A percentile compares a stretch with the other conserved stretches of the same genome.
These are phyloP conservation scores for Pyrenophora teres DNA, from an alignment of 2,329 filamentous ascomycete species.

Conservation along the genomic window DNA sequence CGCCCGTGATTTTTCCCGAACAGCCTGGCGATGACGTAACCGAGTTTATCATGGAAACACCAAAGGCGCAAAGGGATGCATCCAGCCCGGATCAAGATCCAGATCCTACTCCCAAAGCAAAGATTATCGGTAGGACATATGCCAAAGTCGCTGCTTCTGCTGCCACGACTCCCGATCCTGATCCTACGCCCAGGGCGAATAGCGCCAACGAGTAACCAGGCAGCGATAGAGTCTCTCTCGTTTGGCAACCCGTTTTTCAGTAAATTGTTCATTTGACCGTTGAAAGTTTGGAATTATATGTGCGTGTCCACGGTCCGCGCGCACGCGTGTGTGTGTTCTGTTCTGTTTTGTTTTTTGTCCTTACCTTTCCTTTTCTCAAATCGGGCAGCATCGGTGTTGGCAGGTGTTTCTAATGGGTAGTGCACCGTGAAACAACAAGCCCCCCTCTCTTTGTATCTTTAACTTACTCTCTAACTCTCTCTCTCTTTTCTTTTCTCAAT, in stretches of 20 bases:
- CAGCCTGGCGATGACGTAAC: constrained; percentile 46
- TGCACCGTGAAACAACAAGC: constrained; percentile 37
- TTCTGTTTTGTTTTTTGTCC: neutral
- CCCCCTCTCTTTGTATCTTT: neutral
- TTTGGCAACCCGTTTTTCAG: neutral
- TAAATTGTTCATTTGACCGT: constrained; percentile 17
- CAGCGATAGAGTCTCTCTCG: neutral
- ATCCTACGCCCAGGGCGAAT: neutral
- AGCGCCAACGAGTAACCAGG: constrained; percentile 6
- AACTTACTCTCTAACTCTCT: neutral
- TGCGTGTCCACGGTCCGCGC: too few relatives aligned
- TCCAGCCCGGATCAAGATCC: constrained; percentile 41
- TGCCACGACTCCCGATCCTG: constrained; percentile 5
- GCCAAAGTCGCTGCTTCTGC: neutral
- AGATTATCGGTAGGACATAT: neutral
- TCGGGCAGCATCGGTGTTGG: constrained; percentile 42
- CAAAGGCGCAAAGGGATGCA: constrained; percentile 37
- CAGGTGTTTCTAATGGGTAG: constrained; percentile 42
- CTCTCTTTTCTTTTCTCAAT: neutral
- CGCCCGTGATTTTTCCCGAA: constrained; percentile 57
- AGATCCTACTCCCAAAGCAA: constrained; percentile 48
- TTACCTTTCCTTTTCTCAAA: neutral
- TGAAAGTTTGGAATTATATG: constrained; percentile 10
- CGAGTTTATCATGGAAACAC: constrained; percentile 50
- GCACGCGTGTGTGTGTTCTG: too few relatives aligned